These are phyloP conservation scores for Tolypocladium paradoxum DNA, from an alignment of 2,329 filamentous ascomycete genomes.

Conservation along the genomic window DNA sequence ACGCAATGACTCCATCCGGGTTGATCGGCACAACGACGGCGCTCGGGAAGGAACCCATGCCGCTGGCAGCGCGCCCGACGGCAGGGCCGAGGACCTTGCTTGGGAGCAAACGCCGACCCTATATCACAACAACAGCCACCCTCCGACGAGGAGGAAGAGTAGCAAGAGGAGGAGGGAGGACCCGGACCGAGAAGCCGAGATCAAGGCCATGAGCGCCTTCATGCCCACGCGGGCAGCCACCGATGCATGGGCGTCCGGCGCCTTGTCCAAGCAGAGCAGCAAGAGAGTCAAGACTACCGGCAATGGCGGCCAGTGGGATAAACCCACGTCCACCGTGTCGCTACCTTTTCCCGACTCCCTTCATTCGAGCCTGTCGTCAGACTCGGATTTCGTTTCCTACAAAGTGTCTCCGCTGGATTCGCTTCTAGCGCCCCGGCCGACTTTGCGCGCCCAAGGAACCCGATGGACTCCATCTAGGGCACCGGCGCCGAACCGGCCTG, in stretches of 20 bases:
- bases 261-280: conserved; percentile 51
- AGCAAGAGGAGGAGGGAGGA: conserved; percentile 71
- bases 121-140: conserved; percentile 50
- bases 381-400: conserved; percentile 63
- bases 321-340: conserved; percentile 61
- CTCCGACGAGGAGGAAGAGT: conserved; percentile 56
- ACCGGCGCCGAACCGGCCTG: conserved; percentile 34
- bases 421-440: conserved; percentile 69
- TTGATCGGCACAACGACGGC: conserved; percentile 16
- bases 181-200: conserved; percentile 72
- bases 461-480: conserved; percentile 39
- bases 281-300: conserved; percentile 50
- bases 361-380: conserved; percentile 64
- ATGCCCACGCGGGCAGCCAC: conserved; percentile 54
- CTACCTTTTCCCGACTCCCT: conserved; percentile 65
- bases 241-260: conserved; percentile 48
- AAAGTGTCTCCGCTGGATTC: conserved; percentile 69
- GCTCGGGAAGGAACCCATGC: conserved; percentile 5
- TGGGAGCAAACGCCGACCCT: conserved; percentile 36
- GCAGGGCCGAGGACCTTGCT: conserved; percentile 4
- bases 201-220: conserved; percentile 69
- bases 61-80: conserved; percentile 2
- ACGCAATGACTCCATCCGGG: conserved; percentile 41
- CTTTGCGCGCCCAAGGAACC: conserved; percentile 59
- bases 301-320: conserved; percentile 41